Percentiles rank a stretch among this genome's conserved stretches.
Conservation (phyloP, 345 rosid species). For the Lumnitzera racemosa region DNA sequence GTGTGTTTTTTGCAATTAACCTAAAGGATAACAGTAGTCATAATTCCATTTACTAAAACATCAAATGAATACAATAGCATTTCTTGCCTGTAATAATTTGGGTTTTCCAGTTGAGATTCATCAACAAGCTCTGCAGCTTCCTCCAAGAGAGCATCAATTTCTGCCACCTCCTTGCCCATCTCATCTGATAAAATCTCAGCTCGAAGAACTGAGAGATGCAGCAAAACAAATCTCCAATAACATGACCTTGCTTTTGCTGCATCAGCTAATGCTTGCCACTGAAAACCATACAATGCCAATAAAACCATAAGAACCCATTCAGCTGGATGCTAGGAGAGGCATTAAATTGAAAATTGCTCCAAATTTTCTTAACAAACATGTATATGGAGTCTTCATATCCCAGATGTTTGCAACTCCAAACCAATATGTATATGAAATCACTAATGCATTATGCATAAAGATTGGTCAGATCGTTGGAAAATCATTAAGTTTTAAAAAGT, state of each 20-base stretch:
- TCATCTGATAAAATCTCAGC: constrained; percentile 60
- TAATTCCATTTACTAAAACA: too few relatives aligned
- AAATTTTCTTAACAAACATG: too few relatives aligned
- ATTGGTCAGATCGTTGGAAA: too few relatives aligned
- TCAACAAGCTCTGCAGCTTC: constrained; percentile 99
- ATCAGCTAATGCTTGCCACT: constrained; percentile 89
- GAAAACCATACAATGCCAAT: constrained; percentile 16
- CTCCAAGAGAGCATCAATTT: constrained; percentile 73
- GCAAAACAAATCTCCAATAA: constrained; percentile 91
- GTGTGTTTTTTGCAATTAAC: too few relatives aligned
- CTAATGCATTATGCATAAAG: too few relatives aligned
- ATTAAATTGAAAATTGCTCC: neutral
- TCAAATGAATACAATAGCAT: neutral
- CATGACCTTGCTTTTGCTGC: constrained; percentile 63
- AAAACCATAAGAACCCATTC: constrained; percentile 5
- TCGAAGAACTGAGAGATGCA: constrained; percentile 54
- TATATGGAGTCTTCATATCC: too few relatives aligned
- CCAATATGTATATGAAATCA: too few relatives aligned
- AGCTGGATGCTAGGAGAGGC: neutral
- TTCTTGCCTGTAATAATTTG: constrained; percentile 76
- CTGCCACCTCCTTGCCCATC: constrained; percentile 52
- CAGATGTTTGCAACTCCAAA: too few relatives aligned
- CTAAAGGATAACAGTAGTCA: too few relatives aligned
- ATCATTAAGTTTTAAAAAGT: too few relatives aligned
- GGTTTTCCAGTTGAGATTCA: constrained; percentile 59